Base-by-base conservation (phyloP, 352 stramenopile species). In the Phytophthora pistaciae region DNA sequence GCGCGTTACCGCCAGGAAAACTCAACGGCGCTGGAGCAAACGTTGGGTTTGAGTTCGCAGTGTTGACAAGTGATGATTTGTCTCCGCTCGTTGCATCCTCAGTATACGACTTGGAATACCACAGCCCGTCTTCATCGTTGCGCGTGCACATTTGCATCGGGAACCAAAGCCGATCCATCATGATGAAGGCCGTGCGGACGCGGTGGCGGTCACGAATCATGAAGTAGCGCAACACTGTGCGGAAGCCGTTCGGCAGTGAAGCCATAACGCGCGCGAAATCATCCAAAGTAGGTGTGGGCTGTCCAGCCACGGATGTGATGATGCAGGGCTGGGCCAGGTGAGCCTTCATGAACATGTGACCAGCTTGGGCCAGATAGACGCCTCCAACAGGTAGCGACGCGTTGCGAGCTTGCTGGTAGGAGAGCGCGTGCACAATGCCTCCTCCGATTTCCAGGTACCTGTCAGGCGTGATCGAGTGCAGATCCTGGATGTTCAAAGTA, bases 301-400 rank as follows among this genome's bases (percentile, higher is more conserved):
- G 84, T 27, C 86, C 87, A 36, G 92, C 90, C 13, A 98, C 78
- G 0, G 87, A 84, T 13, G 87, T 92, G 74, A 98, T 96, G 57
- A 98, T 96, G 66, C 89, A 91, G 21, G 91, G 85, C 65, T 94
- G 89, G 6, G 84, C 86, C 25, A 98, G 61, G 38, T 95, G 86
- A 6, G 90, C 92, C 58, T 94, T 93, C 72, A 96, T 91, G 56
- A 98, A 91, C 91, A 98, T 98, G 78, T 97, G 93, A 1, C 92
- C 93, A 5, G 91, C 83, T 60, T 96, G 87, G 3, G 92, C 91
- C 64, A 97, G 66, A 77, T 96, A 96, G 16, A 97, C 90, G 3
- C 84, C 80, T 9, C 86, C 88, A 2, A 93, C 80, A 0, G 84
- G 79, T 10, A 97, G 67, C 31, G 91, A 94, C 31, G 88, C 84